Base-by-base conservation (phyloP, 371 early-diverging fungal species). In the Parasitella parasitica region DNA sequence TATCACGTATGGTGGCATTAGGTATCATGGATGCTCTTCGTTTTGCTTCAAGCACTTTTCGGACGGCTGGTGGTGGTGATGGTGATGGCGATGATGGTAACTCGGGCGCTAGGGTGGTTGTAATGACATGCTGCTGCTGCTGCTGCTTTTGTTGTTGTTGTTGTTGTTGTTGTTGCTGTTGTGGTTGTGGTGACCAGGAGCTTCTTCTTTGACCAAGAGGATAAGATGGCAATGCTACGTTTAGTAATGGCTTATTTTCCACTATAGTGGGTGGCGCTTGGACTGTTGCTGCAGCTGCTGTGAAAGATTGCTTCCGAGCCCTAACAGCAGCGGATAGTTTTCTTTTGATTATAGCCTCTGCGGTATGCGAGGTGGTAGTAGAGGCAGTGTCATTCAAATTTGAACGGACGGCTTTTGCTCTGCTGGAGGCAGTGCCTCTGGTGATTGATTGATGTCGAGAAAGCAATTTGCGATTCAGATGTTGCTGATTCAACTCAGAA, bases 371-470 rank as follows among this genome's bases (percentile, higher is more conserved):
- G 20, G 24, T 32, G 4, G 3, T 3, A 32, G 32, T 32, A 32
- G 32, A 32, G 3, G 32, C 32, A 32, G 24, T 3, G 12, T 46
- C 46, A 20, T 18, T 24, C 46, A 28, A 22, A 30, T 39, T 51
- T 5, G 51, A 11, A 30, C 56, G 59, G 28, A 62, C 63, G 15
- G 46, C 37, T 36, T 69, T 69, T 3, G 69, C 69, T 13, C 52
- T 16, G 41, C 69, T 69, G 3, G 69, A 69, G 7, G 69, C 69
- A 24, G 69, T 69, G 18, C 57, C 61, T 54, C 69, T 43, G 15
- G 58, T 56, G 18, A 69, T 55, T 24, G 63, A 63, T 12, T 67
- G 48, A 4, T 62, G 43, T 15, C 49, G 30, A 38, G 24, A n/a
- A 22, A 26, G 26, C 4, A 26, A 13, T 24, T 49, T 37, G 18